Base-by-base conservation (phyloP, 345 rosid species). In the Cardamine resedifolia region DNA sequence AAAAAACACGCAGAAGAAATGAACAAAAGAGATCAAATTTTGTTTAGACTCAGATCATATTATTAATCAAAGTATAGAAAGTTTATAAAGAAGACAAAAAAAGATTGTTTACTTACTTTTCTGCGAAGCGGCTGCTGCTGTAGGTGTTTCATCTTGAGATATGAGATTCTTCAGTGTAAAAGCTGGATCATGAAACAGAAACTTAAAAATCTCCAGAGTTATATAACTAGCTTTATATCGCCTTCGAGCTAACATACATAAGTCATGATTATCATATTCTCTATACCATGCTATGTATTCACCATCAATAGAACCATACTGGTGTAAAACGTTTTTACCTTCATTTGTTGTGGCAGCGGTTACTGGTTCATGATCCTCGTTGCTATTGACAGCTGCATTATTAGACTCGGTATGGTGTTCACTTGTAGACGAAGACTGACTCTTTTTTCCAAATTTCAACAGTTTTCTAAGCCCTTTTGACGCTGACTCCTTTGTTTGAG, bases 121-220 rank as follows among this genome's bases (percentile, higher is more conserved):
- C 49, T 85, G 89, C 31, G 88, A 83, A 75, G 88, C 83, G 4
- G 75, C 56, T 64, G 64, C 76, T 18, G 85, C 83, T 48, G 83
- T 75, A 2, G 85, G 90, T 15, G 90, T 83, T 76, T 91, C 98
- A 34, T 88, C 96, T 84, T 83, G 92, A 49, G 91, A 89, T 79
- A 94, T 89, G 10, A 94, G 89, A 70, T 83, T 91, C 80, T 89
- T 94, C 87, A 95, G 78, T n/a, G 89, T 89, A 84, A 79, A 82
- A 72, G 79, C 97, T 91, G 87, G 45, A 77, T 47, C 49, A 53
- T 53, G 74, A 75, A 71, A 70, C 70, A 53, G 19, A 61, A 36
- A 61, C 56, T 70, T 45, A 12, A 21, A n/a, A 33, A 18, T 10
- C n/a, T 4, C 3, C 14, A 2, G 7, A 39, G 20, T 48, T 58